Conservation (phyloP, 2,329 filamentous ascomycete genomes). For the Calonectria ilicicola region DNA sequence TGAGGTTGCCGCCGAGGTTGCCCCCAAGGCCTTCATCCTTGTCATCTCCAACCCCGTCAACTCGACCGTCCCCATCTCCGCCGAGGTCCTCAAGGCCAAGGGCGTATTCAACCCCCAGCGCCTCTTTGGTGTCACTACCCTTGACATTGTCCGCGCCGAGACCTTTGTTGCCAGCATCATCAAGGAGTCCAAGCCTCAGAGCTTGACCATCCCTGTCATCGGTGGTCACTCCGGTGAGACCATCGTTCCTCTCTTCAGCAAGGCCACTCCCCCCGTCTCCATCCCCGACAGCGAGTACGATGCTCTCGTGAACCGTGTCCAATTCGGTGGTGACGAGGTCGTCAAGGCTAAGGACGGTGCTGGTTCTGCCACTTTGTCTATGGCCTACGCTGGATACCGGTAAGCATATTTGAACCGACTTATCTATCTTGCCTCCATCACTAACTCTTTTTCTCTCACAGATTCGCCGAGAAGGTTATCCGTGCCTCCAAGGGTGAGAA, state of each 20-base stretch:
- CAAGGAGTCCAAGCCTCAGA: conserved; percentile 84
- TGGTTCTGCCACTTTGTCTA: conserved; percentile 91
- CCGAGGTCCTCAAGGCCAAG: conserved; percentile 94
- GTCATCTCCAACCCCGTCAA: conserved; percentile 99
- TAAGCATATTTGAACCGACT: conserved; percentile 53
- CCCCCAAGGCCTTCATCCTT: conserved; percentile 93
- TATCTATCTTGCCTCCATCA: background rate
- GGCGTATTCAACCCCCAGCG: conserved; percentile 94
- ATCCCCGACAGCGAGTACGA: conserved; percentile 93
- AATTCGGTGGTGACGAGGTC: conserved; percentile 98
- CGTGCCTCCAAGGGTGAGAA: conserved; percentile 90
- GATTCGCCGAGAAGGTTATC: conserved; percentile 95
- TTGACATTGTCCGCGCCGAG: conserved; percentile 98
- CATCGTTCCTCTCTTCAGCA: conserved; percentile 97
- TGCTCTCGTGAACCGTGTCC: conserved; percentile 91
- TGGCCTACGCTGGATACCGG: conserved; percentile 96
- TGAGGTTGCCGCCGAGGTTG: conserved; percentile 86
- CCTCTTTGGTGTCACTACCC: conserved; percentile 97
- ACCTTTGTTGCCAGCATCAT: conserved; percentile 91
- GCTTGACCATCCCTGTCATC: conserved; percentile 90
- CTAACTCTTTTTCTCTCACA: conserved; percentile 46
- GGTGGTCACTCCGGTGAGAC: conserved; percentile 98
- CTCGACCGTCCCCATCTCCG: conserved; percentile 97
- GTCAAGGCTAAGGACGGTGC: conserved; percentile 94
- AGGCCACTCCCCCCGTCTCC: conserved; percentile 81